Evolutionary conservation across 495 filamentous ascomycete genomes (phyloP).

Genomic region (Aspergillus ostianus): DNA sequence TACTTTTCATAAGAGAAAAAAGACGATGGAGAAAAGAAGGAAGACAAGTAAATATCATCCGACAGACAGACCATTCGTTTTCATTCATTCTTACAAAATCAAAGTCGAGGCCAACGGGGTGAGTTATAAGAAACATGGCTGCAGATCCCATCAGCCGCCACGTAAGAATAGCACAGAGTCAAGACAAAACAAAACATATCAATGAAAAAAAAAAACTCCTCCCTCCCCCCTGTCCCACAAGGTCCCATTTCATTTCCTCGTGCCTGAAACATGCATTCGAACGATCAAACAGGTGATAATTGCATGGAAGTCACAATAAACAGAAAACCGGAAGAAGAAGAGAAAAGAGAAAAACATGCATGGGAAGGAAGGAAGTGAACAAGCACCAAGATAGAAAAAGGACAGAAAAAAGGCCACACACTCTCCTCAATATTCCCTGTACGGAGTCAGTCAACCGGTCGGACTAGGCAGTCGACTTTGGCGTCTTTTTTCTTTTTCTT

Average conservation of each 20-base stretch:
- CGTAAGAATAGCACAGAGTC: slow-evolving; percentile 28
- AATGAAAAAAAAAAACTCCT: neutral
- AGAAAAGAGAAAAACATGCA: slow-evolving; percentile 11
- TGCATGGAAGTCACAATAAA: neutral
- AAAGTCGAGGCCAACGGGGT: neutral
- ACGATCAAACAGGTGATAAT: slow-evolving; percentile 1
- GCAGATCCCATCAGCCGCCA: slow-evolving; percentile 20
- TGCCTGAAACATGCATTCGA: slow-evolving; percentile 15
- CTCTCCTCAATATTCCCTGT: no score
- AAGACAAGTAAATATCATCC: no score
- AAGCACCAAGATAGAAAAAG: neutral
- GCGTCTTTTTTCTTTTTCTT: neutral
- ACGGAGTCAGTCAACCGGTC: neutral
- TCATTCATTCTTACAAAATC: no score
- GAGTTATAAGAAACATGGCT: slow-evolving; percentile 14
- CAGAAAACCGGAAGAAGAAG: slow-evolving; percentile 9
- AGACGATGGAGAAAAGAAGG: neutral
- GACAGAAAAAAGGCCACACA: neutral
- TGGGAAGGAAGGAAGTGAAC: neutral
- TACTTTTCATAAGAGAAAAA: neutral
- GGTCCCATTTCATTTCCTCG: slow-evolving; percentile 24
- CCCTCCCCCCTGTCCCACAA: slow-evolving; percentile 28
- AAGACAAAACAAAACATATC: no score
- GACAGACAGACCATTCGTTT: no score
- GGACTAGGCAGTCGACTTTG: neutral